Evolutionary conservation across 2,329 filamentous ascomycete genomes (phyloP).

Genomic region (Verticillium nubilum): DNA sequence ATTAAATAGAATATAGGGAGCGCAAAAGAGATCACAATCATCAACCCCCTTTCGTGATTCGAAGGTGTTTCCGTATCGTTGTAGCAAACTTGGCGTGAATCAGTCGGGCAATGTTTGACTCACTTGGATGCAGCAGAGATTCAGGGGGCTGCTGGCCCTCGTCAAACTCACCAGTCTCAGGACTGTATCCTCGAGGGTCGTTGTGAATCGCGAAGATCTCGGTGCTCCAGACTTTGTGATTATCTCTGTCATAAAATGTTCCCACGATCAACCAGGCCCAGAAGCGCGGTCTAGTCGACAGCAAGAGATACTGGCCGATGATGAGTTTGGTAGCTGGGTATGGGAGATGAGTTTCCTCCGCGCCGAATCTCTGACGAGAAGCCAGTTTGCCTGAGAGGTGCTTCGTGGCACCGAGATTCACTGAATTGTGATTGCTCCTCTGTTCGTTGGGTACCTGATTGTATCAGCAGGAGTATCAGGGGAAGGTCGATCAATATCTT

Average conservation of each 20-base stretch:
- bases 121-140: not conserved
- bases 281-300: slow-evolving; percentile 22
- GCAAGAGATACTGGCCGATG: slow-evolving; percentile 35
- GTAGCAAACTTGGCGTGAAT: not conserved
- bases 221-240: slow-evolving; percentile 38
- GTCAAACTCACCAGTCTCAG: slow-evolving; percentile 6
- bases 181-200: not conserved
- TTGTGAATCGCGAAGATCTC: slow-evolving; percentile 28
- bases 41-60: not conserved
- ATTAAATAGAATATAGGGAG: not conserved
- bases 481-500: too few relatives aligned
- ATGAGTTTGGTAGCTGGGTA: slow-evolving; percentile 38
- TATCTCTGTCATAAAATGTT: slow-evolving; percentile 38
- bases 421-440: too few relatives aligned
- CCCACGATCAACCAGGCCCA: slow-evolving; percentile 44
- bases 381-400: slow-evolving; percentile 17
- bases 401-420: not conserved
- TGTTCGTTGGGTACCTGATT: too few relatives aligned
- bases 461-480: too few relatives aligned
- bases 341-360: slow-evolving; percentile 23
- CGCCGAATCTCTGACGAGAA: slow-evolving; percentile 8
- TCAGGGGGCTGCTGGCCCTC: not conserved
- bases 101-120: not conserved
- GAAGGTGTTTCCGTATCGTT: not conserved
- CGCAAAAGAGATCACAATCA: not conserved